Evolutionary conservation across 2,329 filamentous ascomycete genomes (phyloP), one percentile per base, ranked within the genome.

Genomic region (Aspergillus latus): DNA sequence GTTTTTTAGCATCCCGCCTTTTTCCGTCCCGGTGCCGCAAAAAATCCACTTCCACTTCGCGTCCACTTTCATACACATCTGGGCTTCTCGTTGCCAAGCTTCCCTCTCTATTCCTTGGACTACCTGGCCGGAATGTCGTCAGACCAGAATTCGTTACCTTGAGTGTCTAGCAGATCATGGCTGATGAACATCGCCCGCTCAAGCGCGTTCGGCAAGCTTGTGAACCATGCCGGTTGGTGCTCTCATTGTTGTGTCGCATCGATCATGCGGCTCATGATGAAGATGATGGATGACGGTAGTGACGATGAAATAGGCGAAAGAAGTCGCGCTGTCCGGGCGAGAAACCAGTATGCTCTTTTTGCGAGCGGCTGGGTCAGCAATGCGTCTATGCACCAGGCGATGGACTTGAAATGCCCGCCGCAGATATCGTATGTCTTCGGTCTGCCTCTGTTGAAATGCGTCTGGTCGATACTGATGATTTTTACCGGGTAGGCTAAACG

Each of bases 321-420:
- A 82, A 82, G 64, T 76, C 78, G 30, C 75, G 75, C 67, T 82
- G 80, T 58, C 78, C 78, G 1, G 80, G 80, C 7, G 79, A 82
- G 61, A 74, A 77, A 54, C 80, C 80, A 0, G 62, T 71, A 0
- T 82, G 80, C 62, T 80, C 79, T 1, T 73, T 78, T 51, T 82
- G 80, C 66, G 69, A 74, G 32, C 74, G 80, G 15, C 68, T 82
- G 30, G 72, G 74, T 4, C 79, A 82, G 62, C 64, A 64, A 57
- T 82, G 80, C 58, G 66, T 72, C 10, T 81, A 81, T 63, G 73
- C 73, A 6, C 55, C 43, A 37, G 68, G 67, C 39, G 70, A 73
- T 13, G 29, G 44, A 5, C 34, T 37, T n/a, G 55, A 57, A 30
- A 36, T 40, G 28, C 47, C 60, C 66, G 39, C 67, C 65, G 42